Percentiles rank a stretch among this genome's conserved stretches.
These are phyloP conservation scores for Knoxdaviesia proteae DNA, from an alignment of 2,329 filamentous ascomycete species.

Conservation along the genomic window DNA sequence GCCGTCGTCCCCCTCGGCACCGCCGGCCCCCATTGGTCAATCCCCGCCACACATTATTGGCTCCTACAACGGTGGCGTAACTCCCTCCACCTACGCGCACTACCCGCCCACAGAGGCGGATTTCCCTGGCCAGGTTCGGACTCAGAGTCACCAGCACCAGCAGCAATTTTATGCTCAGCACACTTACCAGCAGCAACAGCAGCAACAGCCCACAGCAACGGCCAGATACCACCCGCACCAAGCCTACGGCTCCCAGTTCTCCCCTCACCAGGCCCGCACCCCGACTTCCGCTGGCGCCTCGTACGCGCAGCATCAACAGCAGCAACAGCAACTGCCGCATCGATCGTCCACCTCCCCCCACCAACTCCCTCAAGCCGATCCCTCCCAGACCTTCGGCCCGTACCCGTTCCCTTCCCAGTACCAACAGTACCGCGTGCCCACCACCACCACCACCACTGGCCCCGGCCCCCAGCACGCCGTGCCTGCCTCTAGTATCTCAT, in stretches of 20 bases:
- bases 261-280: conserved; percentile 1
- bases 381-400: conserved; percentile 2
- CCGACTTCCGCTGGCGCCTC: conserved; percentile 1
- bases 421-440: neutral
- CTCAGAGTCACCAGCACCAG: conserved; percentile 8
- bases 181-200: conserved; percentile 8
- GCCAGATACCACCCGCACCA: conserved; percentile 6
- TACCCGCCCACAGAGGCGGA: conserved; percentile 4
- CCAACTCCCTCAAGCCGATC: conserved; percentile 5
- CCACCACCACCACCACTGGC: neutral
- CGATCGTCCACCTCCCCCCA: conserved; percentile 8
- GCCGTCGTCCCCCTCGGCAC: conserved; percentile 16
- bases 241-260: conserved; percentile 4
- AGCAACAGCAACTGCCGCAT: conserved; percentile 5
- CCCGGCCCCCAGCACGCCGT: neutral
- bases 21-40: neutral
- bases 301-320: neutral
- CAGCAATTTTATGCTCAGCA: conserved; percentile 8
- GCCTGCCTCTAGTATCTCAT: neutral
- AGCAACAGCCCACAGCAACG: conserved; percentile 4
- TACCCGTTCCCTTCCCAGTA: neutral
- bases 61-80: neutral
- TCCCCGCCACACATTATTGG: conserved; percentile 5
- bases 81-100: neutral
- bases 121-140: conserved; percentile 6